These are phyloP conservation scores for Arthrobotrys conoides DNA, from an alignment of 2,329 filamentous ascomycete genomes.

Conservation along the genomic window DNA sequence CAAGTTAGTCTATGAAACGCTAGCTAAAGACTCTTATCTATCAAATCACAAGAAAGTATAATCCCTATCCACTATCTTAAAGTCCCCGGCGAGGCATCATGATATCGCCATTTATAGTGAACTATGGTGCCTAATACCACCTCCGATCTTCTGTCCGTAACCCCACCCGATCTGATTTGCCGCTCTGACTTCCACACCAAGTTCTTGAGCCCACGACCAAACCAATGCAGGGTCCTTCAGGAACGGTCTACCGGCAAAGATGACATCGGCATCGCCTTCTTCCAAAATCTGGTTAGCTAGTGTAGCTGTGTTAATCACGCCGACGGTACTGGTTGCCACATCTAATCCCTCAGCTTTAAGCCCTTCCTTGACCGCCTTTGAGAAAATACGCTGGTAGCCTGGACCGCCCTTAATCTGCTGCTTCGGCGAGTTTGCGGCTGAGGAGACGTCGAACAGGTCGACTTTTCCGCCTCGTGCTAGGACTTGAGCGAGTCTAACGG, in stretches of 20 bases:
- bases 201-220: slow-evolving; percentile 72
- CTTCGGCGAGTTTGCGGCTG: slow-evolving; percentile 70
- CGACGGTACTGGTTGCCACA: slow-evolving; percentile 62
- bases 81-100: not conserved
- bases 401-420: slow-evolving; percentile 61
- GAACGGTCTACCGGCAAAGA: slow-evolving; percentile 72
- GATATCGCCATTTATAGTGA: slow-evolving; percentile 16
- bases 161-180: slow-evolving; percentile 74
- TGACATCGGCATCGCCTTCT: slow-evolving; percentile 70
- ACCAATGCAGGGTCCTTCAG: slow-evolving; percentile 74
- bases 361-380: slow-evolving; percentile 63
- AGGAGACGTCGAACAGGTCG: slow-evolving; percentile 86
- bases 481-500: slow-evolving; percentile 75
- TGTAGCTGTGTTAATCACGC: slow-evolving; percentile 26
- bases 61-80: not conserved
- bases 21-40: slow-evolving; percentile 2
- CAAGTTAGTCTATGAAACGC: not conserved
- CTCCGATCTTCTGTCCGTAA: slow-evolving; percentile 66
- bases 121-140: slow-evolving; percentile 46
- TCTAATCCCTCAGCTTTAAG: slow-evolving; percentile 62
- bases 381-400: slow-evolving; percentile 64
- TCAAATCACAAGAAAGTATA: not conserved
- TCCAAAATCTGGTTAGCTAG: slow-evolving; percentile 71
- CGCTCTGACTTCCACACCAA: slow-evolving; percentile 69
- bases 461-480: slow-evolving; percentile 79